phyloP scores from a whole-genome alignment of 164 flowering plant genomes.

The Buxus sempervirens region DNA sequence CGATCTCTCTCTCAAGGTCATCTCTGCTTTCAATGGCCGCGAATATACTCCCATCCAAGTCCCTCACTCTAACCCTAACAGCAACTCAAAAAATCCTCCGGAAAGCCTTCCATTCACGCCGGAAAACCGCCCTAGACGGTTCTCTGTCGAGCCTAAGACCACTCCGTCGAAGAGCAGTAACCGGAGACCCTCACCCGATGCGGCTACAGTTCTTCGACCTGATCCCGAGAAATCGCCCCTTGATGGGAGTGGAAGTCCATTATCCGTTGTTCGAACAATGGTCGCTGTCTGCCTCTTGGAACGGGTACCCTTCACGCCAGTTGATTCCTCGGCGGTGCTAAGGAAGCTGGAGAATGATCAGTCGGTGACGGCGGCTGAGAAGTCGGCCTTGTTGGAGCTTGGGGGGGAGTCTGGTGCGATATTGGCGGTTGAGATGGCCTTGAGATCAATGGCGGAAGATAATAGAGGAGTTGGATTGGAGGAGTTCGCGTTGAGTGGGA shows the following conservation, averaged over 20 bases:
- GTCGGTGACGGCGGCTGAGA: constrained; percentile 58
- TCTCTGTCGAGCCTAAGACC: constrained; percentile 10
- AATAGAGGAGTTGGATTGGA: constrained; percentile 72
- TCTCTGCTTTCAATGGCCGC: constrained; percentile 66
- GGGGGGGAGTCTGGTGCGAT: constrained; percentile 83
- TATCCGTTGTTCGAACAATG: constrained; percentile 71
- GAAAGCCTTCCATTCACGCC: constrained; percentile 2
- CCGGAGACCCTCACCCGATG: constrained; percentile 13
- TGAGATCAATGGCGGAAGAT: constrained; percentile 81
- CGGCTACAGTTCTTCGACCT: constrained; percentile 10
- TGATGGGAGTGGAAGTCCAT: constrained; percentile 53
- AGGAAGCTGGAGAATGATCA: constrained; percentile 77
- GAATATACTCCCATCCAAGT: constrained; percentile 44
- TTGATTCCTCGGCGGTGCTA: constrained; percentile 77
- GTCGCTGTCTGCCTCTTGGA: constrained; percentile 79
- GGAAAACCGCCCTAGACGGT: constrained; percentile 6
- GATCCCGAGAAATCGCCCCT: constrained; percentile 18
- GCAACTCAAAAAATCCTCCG: neutral
- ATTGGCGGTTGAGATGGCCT: constrained; percentile 78
- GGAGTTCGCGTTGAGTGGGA: constrained; percentile 77
- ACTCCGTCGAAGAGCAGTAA: neutral
- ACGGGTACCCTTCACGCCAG: constrained; percentile 65
- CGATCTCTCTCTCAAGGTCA: constrained; percentile 68
- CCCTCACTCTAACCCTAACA: constrained; percentile 24
- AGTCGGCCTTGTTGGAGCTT: constrained; percentile 69